Evolutionary conservation across 2,329 filamentous ascomycete genomes (phyloP).

Genomic region (Ilyonectria mors-panacis): DNA sequence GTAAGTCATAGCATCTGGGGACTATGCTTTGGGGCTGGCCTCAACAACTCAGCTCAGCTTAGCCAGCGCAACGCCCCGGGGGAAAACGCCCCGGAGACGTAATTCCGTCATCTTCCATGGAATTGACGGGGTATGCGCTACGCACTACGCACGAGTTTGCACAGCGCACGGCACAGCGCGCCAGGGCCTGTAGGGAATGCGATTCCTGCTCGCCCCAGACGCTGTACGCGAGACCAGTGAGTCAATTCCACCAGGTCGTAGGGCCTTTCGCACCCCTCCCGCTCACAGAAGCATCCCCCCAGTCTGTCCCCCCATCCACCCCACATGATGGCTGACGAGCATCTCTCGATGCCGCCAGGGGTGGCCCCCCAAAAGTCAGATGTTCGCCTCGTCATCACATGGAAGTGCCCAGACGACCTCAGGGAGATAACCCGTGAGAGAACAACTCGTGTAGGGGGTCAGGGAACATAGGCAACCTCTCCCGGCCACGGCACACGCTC

Average conservation of each 20-base stretch:
- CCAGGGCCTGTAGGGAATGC: not conserved
- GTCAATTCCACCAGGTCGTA: constrained; percentile 12
- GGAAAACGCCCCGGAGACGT: not conserved
- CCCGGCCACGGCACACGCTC: not conserved
- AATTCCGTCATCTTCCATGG: not conserved
- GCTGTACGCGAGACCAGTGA: constrained; percentile 21
- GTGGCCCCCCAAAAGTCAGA: constrained; percentile 25
- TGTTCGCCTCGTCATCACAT: constrained; percentile 31
- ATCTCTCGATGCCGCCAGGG: constrained; percentile 22
- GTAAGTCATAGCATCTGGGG: constrained; percentile 10
- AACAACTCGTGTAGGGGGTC: constrained; percentile 2
- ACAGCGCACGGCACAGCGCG: not conserved
- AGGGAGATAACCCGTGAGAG: constrained; percentile 15
- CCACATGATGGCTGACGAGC: constrained; percentile 32
- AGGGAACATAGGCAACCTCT: not conserved
- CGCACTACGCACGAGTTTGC: not conserved
- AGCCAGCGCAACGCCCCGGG: not conserved
- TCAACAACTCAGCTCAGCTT: constrained; percentile 16
- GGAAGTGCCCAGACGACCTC: constrained; percentile 20
- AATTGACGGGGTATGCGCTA: not conserved
- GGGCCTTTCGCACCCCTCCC: constrained; percentile 13
- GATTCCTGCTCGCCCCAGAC: constrained; percentile 8
- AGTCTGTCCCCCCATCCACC: constrained; percentile 14
- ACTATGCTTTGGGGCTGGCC: constrained; percentile 19
- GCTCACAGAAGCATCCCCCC: constrained; percentile 21